Evolutionary conservation across 805 yeast genomes (phyloP), one percentile per base, ranked within the genome.

Genomic region (Monosporozyma aerobia): DNA sequence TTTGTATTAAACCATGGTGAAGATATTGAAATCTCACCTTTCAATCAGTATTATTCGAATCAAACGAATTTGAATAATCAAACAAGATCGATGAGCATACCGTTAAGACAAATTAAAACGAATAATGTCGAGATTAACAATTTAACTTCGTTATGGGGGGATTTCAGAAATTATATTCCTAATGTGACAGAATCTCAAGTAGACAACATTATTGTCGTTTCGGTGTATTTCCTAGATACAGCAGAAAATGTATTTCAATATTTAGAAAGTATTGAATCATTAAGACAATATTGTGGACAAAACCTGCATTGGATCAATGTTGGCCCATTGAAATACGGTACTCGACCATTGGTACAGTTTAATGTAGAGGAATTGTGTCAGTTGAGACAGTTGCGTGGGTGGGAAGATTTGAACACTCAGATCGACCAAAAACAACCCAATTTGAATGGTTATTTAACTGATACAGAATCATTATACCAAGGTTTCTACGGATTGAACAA

Each of bases 301-400:
- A 75, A 75, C 3, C 83, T 87, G 0, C 73, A 77, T 44, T 92
- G 98, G 98, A 80, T 92, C 56, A 92, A 94, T 64, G 75, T 82
- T 13, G 99, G 99, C 0, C 99, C 99, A 0, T 73, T 94, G 55
- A 86, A 90, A 66, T 92, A 94, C 73, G 97, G 97, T 0, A 81
- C 89, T 2, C 86, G 90, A 51, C 82, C 96, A 48, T 74, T 78
- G 63, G 80, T 83, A 32, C 96, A 90, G 64, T 70, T 89, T 32
- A 82, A 82, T 41, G 72, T 78, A 13, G 83, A 84, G n/a, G 97
- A 90, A 63, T 63, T 90, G 48, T 66, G 69, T 13, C 57, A 63
- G n/a, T 61, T 87, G 14, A 70, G 90, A 37, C 58, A 65, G 23
- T 47, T 69, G 3, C 72, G 81, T 70, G 94, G 95, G 2, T 90